Evolutionary conservation across 495 filamentous ascomycete genomes (phyloP).

Genomic region (Aspergillus sparsus): DNA sequence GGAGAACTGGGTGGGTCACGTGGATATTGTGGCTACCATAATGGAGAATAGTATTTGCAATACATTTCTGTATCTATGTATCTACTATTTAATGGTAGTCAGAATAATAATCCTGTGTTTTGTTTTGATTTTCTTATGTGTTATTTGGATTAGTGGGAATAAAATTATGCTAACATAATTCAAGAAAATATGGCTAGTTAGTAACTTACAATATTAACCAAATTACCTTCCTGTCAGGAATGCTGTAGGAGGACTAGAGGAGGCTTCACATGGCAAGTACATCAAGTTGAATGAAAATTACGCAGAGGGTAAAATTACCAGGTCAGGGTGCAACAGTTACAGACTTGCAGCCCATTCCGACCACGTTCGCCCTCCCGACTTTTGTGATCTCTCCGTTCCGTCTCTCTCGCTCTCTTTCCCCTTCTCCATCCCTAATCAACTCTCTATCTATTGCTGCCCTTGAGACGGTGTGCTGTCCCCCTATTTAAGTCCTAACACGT

Average conservation of each 20-base stretch:
- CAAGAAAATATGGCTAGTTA: neutral
- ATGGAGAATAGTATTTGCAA: slow-evolving; percentile 19
- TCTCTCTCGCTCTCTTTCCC: slow-evolving; percentile 13
- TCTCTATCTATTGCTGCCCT: neutral
- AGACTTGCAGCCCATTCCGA: slow-evolving; percentile 22
- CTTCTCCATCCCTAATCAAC: neutral
- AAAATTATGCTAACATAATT: neutral
- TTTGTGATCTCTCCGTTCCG: slow-evolving; percentile 26
- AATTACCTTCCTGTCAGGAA: too few species aligned
- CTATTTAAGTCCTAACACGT: slow-evolving; percentile 4
- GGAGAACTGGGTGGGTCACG: slow-evolving; percentile 25
- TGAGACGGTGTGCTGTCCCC: slow-evolving; percentile 1
- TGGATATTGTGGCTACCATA: slow-evolving; percentile 8
- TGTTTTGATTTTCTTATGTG: neutral
- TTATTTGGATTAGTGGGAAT: neutral
- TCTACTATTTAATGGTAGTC: neutral
- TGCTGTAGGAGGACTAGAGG: neutral
- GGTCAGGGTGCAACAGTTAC: neutral
- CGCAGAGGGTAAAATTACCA: slow-evolving; percentile 1
- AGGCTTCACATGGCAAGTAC: neutral
- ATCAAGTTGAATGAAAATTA: slow-evolving; percentile 19
- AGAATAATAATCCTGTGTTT: neutral
- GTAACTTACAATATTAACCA: too few species aligned
- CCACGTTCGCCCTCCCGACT: slow-evolving; percentile 37
- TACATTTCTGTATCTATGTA: slow-evolving; percentile 12